Base-by-base conservation (phyloP, 352 stramenopile species). In the Pythium aphanidermatum region DNA sequence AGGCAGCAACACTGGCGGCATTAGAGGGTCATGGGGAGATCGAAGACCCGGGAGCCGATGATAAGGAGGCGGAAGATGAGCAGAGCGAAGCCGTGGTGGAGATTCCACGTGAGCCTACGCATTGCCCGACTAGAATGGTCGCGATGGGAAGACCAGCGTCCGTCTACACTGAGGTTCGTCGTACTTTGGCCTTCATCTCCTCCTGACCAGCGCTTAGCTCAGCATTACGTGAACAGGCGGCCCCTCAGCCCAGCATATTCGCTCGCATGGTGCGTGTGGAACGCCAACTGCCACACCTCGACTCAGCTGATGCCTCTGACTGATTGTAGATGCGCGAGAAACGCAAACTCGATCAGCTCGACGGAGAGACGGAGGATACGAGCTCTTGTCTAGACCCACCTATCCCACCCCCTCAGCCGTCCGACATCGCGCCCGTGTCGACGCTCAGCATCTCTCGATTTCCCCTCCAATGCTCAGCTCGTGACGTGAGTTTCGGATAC, bases 311-410 rank as follows among this genome's bases (percentile, higher is more conserved):
- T 44, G 10, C 37, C n/a, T n/a, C n/a, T n/a, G n/a, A n/a, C n/a
- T n/a, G n/a, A 27, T 17, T n/a, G 25, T 12, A 60, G 51, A 21
- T 60, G 6, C 29, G 24, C 4, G 38, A 32, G 1, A 53, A 54
- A 33, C 51, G 51, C 43, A 53, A 50, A 21, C 44, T 60, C 17
- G 51, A 54, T 4, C 51, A 60, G 44, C 51, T 60, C 23, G 51
- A 60, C 20, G 51, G 51, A 11, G 30, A 43, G 0, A 37, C 8
- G 11, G 36, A 49, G 21, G 24, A 50, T 20, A 33, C 3, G 16
- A 30, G 9, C 8, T 13, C 20, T 25, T 24, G 6, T 2, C 28
- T 20, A 10, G 4, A n/a, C 2, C 25, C 30, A 1, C n/a, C 12
- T 27, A 21, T 14, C 20, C 4, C n/a, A 19, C 19, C 8, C n/a